Conservation (phyloP, 2,329 filamentous ascomycete genomes). For the Elsinoe perseae region DNA sequence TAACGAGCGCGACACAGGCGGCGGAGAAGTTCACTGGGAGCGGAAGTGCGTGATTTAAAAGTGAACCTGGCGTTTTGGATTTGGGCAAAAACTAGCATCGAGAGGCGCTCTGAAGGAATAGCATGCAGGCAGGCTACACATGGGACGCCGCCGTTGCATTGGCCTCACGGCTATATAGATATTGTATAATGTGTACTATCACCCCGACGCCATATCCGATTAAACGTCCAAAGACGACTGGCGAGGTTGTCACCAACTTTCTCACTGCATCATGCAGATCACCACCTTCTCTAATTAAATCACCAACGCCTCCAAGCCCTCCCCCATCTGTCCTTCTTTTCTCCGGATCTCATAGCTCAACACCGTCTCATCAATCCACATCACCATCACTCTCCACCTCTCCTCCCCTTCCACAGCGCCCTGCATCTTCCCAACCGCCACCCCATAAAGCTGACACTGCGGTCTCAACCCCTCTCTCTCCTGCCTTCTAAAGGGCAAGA, state of each 20-base stretch:
- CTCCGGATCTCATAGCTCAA: constrained; percentile 59
- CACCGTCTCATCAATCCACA: constrained; percentile 63
- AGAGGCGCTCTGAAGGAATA: neutral
- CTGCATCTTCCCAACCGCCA: constrained; percentile 60
- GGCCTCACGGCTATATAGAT: neutral
- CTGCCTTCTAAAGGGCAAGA: constrained; percentile 49
- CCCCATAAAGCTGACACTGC: constrained; percentile 53
- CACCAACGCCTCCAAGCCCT: constrained; percentile 14
- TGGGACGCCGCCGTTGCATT: neutral
- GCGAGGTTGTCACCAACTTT: no score
- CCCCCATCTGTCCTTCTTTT: constrained; percentile 19
- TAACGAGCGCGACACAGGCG: neutral
- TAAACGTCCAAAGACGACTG: no score
- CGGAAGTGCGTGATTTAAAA: neutral
- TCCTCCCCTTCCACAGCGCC: constrained; percentile 32
- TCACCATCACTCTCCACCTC: constrained; percentile 61
- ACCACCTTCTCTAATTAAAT: neutral
- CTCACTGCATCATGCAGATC: neutral
- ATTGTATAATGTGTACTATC: neutral
- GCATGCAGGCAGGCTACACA: neutral
- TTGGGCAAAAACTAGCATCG: neutral
- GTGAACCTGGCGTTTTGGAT: neutral
- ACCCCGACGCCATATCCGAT: no score
- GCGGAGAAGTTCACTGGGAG: neutral
- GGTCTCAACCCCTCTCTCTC: constrained; percentile 42